Evolutionary conservation across 1,284 basidiomycete species (phyloP).

Genomic region (Leccinum huronense): DNA sequence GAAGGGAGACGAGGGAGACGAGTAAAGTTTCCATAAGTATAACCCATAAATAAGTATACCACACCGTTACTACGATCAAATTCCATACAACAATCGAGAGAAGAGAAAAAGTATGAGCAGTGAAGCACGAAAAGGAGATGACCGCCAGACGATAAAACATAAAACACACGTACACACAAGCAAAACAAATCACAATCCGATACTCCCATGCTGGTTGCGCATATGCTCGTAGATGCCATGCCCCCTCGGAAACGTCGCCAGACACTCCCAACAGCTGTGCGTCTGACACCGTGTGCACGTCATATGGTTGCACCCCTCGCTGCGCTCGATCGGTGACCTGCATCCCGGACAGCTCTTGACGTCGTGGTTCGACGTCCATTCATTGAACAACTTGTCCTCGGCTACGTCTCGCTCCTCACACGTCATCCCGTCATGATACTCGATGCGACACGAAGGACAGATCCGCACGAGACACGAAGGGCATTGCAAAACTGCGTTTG

Average conservation of each 20-base stretch:
- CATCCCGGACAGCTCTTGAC: constrained; percentile 73
- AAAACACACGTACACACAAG: neutral
- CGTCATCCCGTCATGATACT: constrained; percentile 62
- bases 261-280: constrained; percentile 76
- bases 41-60: constrained; percentile 9
- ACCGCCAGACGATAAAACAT: constrained; percentile 6
- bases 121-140: constrained; percentile 19
- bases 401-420: constrained; percentile 55
- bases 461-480: constrained; percentile 68
- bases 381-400: constrained; percentile 54
- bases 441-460: constrained; percentile 62
- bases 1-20: neutral
- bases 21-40: constrained; percentile 18
- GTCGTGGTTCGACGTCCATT: constrained; percentile 57
- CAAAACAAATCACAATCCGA: constrained; percentile 38
- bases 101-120: neutral
- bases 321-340: constrained; percentile 62
- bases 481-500: constrained; percentile 59
- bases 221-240: constrained; percentile 62
- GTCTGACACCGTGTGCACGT: constrained; percentile 65
- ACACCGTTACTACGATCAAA: neutral
- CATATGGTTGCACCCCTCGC: constrained; percentile 76
- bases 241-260: constrained; percentile 59
- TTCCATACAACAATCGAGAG: constrained; percentile 10
- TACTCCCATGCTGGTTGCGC: constrained; percentile 49